These are phyloP conservation scores for Colletotrichum noveboracense DNA, from an alignment of 2,329 filamentous ascomycete species.

Conservation along the genomic window DNA sequence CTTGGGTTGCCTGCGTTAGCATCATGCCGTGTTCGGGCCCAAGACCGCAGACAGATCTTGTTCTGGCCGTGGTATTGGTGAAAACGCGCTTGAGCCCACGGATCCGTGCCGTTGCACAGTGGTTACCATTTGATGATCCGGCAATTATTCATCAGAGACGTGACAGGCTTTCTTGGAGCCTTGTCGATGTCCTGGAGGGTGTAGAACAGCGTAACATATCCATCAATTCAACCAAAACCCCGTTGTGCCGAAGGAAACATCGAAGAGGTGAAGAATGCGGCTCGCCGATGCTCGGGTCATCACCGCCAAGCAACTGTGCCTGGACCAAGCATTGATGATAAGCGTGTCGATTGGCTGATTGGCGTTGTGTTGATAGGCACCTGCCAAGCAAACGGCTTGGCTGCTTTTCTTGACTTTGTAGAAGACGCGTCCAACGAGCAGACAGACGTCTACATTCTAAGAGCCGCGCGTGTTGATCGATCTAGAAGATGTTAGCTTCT, in stretches of 20 bases:
- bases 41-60: background rate
- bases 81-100: accelerated
- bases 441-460: background rate
- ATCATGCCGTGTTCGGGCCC: background rate
- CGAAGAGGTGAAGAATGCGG: background rate
- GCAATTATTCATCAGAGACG: accelerated
- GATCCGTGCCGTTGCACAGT: background rate
- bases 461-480: background rate
- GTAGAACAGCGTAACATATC: background rate
- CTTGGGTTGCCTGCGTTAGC: background rate
- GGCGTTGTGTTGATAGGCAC: background rate
- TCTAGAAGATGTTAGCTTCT: background rate
- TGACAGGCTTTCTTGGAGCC: background rate
- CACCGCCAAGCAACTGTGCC: constrained; percentile 4
- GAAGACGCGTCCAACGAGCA: background rate
- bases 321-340: background rate
- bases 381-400: constrained; percentile 3
- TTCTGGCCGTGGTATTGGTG: accelerated
- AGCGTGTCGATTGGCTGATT: background rate
- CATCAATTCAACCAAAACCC: background rate
- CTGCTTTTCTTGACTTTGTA: background rate
- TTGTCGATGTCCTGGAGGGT: background rate
- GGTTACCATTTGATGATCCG: background rate
- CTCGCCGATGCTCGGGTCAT: background rate
- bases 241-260: background rate